Evolutionary conservation across 106 monocot genomes (phyloP), one percentile per base, ranked within the genome.

Genomic region (Dioscorea dumetorum): DNA sequence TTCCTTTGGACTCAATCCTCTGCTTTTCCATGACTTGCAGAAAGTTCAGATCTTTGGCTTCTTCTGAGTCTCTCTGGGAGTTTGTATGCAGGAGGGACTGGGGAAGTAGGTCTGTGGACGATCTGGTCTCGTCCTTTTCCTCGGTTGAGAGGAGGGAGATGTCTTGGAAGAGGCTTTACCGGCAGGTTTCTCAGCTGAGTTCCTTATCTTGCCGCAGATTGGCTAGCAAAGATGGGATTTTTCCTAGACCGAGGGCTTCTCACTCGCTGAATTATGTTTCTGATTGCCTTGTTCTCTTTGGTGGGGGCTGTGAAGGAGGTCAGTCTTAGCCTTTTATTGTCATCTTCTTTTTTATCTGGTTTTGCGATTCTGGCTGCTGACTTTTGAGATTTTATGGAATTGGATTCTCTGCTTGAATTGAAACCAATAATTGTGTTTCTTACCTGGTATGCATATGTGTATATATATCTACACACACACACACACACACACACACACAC

Each of bases 221-320:
- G 68, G 33, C 32, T 22, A 61, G 61, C 33, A 80, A 67, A 66
- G 83, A 77, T 65, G 84, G 76, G 13, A 58, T 57, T 61, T 81
- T 73, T 64, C 95, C 95, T 0, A 67, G 64, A 52, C 79, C 95
- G 1, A 77, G 95, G 74, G 95, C 88, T 21, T 95, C 95, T 19
- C 91, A 84, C 70, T 85, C 91, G 28, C 86, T 95, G 68, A 91
- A 84, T 73, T 82, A 88, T 52, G 82, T 91, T 9, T 81, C 84
- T 14, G 88, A 77, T 50, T 88, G 81, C 73, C 84, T 91, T 48
- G 77, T 95, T 66, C 79, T 91, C 63, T 88, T 88, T 50, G 95
- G 95, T 16, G 91, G 95, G 21, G 91, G 91, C 24, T 82, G 91
- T 65, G 79, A 95, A 74, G 91, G 91, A 88, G 91, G 95, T 95